phyloP scores from a whole-genome alignment of 2,329 filamentous ascomycete species.

The Colletotrichum sp. region DNA sequence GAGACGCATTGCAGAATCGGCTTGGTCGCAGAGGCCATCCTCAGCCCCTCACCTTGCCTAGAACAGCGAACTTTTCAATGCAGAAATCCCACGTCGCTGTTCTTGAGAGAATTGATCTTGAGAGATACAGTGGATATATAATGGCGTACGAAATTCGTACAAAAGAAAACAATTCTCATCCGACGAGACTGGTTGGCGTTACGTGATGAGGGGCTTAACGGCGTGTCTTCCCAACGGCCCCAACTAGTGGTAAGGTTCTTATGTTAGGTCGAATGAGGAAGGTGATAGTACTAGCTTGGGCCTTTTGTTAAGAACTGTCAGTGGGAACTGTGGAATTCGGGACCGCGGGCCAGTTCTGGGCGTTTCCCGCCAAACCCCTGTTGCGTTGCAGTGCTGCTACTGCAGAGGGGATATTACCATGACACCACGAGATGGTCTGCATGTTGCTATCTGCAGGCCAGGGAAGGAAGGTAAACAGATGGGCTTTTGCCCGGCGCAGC shows the following conservation, averaged over 20 bases:
- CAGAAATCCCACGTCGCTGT: background rate
- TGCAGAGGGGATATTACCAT: background rate
- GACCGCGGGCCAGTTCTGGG: background rate
- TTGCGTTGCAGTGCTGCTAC: background rate
- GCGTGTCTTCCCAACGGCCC: background rate
- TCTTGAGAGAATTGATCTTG: background rate
- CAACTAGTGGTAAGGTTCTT: background rate
- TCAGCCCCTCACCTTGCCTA: rapidly evolving
- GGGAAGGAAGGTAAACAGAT: background rate
- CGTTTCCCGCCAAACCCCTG: background rate
- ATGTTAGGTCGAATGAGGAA: background rate
- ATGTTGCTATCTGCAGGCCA: background rate
- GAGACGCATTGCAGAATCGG: background rate
- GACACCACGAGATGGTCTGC: background rate
- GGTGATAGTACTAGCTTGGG: background rate
- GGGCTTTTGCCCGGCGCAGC: background rate
- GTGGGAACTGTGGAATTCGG: background rate
- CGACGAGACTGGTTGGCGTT: background rate
- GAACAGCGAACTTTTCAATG: background rate
- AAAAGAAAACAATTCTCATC: background rate
- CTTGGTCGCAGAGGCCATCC: background rate
- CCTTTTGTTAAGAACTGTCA: background rate
- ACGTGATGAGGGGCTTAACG: background rate
- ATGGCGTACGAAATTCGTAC: background rate
- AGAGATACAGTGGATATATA: background rate